Evolutionary conservation across 192 early-diverging fungal species (phyloP).

Genomic region (Pecoramyces ruminantium): DNA sequence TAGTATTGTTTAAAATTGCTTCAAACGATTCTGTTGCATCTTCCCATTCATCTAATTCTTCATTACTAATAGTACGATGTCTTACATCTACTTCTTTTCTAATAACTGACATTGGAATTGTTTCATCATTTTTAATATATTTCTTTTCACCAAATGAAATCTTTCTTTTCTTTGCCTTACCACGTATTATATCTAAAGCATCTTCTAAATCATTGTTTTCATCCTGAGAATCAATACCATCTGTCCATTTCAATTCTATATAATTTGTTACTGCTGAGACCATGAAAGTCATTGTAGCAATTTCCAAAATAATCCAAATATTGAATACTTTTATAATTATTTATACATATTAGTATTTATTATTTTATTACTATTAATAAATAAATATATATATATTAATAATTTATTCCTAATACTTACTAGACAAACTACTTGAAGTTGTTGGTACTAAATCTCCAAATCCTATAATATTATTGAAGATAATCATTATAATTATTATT

Average conservation of each 20-base stretch:
- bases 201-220: neutral
- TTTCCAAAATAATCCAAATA: neutral
- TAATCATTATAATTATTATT: too few relatives aligned
- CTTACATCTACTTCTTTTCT: neutral
- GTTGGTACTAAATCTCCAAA: neutral
- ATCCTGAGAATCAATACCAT: neutral
- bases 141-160: neutral
- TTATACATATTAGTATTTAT: too few relatives aligned
- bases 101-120: neutral
- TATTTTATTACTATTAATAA: too few relatives aligned
- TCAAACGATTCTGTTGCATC: neutral
- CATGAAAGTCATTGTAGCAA: neutral
- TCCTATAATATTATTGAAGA: neutral
- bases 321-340: neutral
- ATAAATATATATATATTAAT: too few relatives aligned
- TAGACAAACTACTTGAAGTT: neutral
- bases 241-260: neutral
- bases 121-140: neutral
- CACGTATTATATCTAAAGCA: neutral
- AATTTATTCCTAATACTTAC: too few relatives aligned
- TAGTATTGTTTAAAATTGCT: neutral
- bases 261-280: neutral
- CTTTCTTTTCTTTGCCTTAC: neutral
- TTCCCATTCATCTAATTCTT: neutral
- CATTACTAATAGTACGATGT: neutral